Evolutionary conservation across 768 basidiomycete genomes (phyloP), one percentile per base, ranked within the genome.

Genomic region (Leccinum subtestaceum): DNA sequence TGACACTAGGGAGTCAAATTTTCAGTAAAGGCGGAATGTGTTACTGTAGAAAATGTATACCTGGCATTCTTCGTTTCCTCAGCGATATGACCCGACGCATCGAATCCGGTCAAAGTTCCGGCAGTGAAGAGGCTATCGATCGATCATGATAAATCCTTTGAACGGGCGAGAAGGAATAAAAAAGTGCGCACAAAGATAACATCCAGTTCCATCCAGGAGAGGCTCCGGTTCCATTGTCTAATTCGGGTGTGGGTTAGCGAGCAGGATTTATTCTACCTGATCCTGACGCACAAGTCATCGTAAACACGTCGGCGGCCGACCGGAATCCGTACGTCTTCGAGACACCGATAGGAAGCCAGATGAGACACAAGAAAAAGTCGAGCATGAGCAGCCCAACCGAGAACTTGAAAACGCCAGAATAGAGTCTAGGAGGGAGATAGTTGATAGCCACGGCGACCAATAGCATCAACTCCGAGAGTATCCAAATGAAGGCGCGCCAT

Each of bases 311-410:
- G 36, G 84, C 82, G 0, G 91, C 89, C 13, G 84, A 81, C 49
- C 93, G 84, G 75, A 97, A 93, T 10, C 94, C 95, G 63, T 95
- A 97, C 0, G 93, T 93, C 64, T 80, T 87, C 5, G 87, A 87
- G 3, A 93, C 95, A 0, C 91, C 93, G 53, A 97, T 91, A 0
- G 95, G 95, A 40, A 97, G 82, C 94, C 94, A 96, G 64, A 94
- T 91, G 52, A 92, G 70, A 70, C 90, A 93, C 19, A 95, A 82
- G 69, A 93, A 78, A 73, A 95, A 94, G 76, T 96, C 94, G 52
- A 94, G 74, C 79, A 91, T 84, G 72, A 94, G 88, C 50, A 95
- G 68, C 13, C 69, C 79, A 46, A 93, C 76, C 0, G 91, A 86
- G 63, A 91, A 80, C 63, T 84, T 86, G 82, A 97, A 96, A 47